Evolutionary conservation across 805 yeast genomes (phyloP).

Genomic region (Wickerhamiella musiphila): DNA sequence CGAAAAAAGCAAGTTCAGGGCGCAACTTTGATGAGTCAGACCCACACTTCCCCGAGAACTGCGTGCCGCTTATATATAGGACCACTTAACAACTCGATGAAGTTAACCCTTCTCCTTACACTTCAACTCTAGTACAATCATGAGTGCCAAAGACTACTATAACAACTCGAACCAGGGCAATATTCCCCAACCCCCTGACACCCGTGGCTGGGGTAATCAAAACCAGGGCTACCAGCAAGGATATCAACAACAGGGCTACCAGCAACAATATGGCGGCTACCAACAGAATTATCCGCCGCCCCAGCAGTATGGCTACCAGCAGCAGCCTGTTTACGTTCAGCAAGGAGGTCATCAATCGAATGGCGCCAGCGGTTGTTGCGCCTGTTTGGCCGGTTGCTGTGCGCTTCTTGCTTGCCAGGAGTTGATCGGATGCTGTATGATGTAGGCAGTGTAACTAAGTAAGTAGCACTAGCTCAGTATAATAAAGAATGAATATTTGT

Average conservation of each 20-base stretch:
- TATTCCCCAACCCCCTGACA: constrained; percentile 2
- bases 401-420: constrained; percentile 7
- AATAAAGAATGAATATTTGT: too few species aligned
- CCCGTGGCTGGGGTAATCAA: constrained; percentile 9
- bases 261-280: constrained; percentile 14
- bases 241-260: constrained; percentile 15
- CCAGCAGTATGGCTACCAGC: constrained; percentile 17
- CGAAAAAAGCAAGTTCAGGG: too few species aligned
- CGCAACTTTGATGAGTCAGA: too few species aligned
- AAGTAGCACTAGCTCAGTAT: too few species aligned
- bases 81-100: too few species aligned
- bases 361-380: constrained; percentile 15
- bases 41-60: too few species aligned
- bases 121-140: too few species aligned
- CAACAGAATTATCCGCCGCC: constrained; percentile 16
- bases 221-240: constrained; percentile 9
- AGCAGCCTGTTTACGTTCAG: constrained; percentile 23
- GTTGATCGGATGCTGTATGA: constrained; percentile 1
- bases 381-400: constrained; percentile 6
- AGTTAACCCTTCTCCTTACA: too few species aligned
- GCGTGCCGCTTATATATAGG: too few species aligned
- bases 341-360: constrained; percentile 16
- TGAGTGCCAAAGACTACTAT: too few species aligned
- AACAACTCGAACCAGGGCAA: constrained; percentile 7
- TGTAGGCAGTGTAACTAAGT: too few species aligned